Conservation (phyloP, 2,329 filamentous ascomycete species). For the Raffaelea arxii region DNA sequence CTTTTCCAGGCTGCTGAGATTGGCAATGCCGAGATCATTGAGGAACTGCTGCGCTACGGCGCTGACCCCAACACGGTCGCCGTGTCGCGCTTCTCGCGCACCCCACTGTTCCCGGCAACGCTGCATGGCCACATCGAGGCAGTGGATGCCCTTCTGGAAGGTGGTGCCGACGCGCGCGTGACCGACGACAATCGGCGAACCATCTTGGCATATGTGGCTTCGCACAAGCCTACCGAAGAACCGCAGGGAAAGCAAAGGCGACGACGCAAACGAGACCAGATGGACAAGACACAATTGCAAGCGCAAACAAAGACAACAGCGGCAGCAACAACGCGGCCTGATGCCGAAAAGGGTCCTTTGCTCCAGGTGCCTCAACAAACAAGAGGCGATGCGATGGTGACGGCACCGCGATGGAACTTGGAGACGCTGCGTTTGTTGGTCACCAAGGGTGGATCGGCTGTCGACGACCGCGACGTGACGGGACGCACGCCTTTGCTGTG, state of each 20-base stretch:
- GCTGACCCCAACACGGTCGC: slow-evolving; percentile 23
- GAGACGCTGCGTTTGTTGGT: slow-evolving; percentile 33
- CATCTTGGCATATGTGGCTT: slow-evolving; percentile 24
- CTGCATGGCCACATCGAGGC: slow-evolving; percentile 24
- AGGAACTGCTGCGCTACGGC: slow-evolving; percentile 21
- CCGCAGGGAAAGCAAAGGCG: background rate
- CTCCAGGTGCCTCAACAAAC: no score
- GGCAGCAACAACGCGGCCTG: background rate
- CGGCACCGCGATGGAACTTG: slow-evolving; percentile 22
- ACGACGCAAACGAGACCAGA: background rate
- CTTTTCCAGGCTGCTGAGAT: slow-evolving; percentile 28
- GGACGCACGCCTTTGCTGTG: slow-evolving; percentile 46
- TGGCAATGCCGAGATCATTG: slow-evolving; percentile 23
- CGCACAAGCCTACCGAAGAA: slow-evolving; percentile 21
- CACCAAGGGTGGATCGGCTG: slow-evolving; percentile 18
- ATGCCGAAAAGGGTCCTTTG: background rate
- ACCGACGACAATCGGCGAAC: slow-evolving; percentile 26
- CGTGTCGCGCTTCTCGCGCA: slow-evolving; percentile 20
- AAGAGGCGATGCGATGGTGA: no score
- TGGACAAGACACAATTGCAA: background rate
- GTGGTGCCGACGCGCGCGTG: slow-evolving; percentile 23
- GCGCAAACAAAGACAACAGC: background rate
- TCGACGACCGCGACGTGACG: slow-evolving; percentile 32
- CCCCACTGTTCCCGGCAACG: slow-evolving; percentile 25
- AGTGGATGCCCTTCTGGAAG: slow-evolving; percentile 20